Evolutionary conservation across 2,329 filamentous ascomycete genomes (phyloP).

Genomic region (Aspergillus brasiliensis): DNA sequence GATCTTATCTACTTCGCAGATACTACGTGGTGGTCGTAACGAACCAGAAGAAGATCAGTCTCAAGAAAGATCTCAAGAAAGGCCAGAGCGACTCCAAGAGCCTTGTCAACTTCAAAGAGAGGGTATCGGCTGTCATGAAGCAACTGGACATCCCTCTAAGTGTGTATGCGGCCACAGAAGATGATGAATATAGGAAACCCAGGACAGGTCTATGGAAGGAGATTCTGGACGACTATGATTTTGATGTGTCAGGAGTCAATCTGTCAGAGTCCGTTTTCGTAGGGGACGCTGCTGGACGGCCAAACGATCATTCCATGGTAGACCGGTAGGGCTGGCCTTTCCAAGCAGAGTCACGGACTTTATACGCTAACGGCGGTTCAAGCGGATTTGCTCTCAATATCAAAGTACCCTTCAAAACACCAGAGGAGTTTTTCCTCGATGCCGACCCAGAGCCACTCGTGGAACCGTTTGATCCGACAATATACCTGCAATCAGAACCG

Average conservation of each 20-base stretch:
- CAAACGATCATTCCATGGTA: slow-evolving; percentile 61
- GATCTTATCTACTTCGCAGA: slow-evolving; percentile 43
- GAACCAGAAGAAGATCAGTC: slow-evolving; percentile 81
- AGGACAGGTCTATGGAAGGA: slow-evolving; percentile 84
- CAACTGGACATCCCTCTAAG: slow-evolving; percentile 70
- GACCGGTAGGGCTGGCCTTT: slow-evolving; percentile 52
- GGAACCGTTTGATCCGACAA: slow-evolving; percentile 70
- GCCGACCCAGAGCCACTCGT: slow-evolving; percentile 66
- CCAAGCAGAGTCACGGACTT: background rate
- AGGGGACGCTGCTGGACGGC: slow-evolving; percentile 73
- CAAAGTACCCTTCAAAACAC: slow-evolving; percentile 77
- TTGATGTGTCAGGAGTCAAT: slow-evolving; percentile 64
- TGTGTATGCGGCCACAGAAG: slow-evolving; percentile 82
- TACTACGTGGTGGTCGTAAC: slow-evolving; percentile 79
- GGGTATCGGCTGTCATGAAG: slow-evolving; percentile 68
- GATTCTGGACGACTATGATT: slow-evolving; percentile 62
- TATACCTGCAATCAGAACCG: slow-evolving; percentile 49
- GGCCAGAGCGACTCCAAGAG: slow-evolving; percentile 69
- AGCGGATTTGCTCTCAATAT: slow-evolving; percentile 85
- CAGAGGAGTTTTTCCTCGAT: slow-evolving; percentile 86
- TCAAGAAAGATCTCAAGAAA: slow-evolving; percentile 72
- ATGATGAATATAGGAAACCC: slow-evolving; percentile 84
- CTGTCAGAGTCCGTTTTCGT: slow-evolving; percentile 76
- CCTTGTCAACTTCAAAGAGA: slow-evolving; percentile 78
- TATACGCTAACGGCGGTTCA: background rate